phyloP scores from a whole-genome alignment of 208 protist species.

The Crithidia bombi region DNA sequence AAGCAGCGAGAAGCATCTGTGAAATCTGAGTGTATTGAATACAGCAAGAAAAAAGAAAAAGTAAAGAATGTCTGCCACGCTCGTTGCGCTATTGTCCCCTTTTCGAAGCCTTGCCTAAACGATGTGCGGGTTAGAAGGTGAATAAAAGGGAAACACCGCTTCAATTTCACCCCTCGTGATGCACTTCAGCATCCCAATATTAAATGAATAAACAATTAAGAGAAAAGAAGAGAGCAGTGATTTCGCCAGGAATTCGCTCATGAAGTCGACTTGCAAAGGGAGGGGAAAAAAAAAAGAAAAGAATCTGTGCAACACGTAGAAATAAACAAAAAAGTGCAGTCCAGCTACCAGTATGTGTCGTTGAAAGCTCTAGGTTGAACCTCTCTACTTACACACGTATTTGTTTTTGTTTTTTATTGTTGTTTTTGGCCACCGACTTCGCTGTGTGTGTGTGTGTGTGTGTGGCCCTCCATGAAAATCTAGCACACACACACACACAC shows the following conservation, averaged over 20 bases:
- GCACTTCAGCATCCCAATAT: no score
- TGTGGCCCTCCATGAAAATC: no score
- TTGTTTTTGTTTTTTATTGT: background rate
- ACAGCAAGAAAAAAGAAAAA: slow-evolving; percentile 12
- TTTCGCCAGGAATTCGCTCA: no score
- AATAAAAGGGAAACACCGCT: background rate
- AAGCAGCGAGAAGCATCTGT: background rate
- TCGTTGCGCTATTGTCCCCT: background rate
- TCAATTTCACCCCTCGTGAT: no score
- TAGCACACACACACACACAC: slow-evolving; percentile 17
- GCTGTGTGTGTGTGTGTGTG: no score
- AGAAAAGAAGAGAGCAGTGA: no score
- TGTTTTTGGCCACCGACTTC: no score
- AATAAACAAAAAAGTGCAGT: background rate
- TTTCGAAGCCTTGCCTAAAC: background rate
- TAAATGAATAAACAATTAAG: no score
- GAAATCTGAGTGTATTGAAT: no score
- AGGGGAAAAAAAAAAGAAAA: background rate
- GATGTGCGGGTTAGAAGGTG: background rate
- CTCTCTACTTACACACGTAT: background rate
- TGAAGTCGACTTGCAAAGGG: no score
- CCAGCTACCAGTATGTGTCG: no score
- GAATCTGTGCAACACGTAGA: background rate
- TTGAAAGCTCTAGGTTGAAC: no score
- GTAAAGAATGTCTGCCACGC: background rate